Conservation (phyloP, 306 rosid genomes). For the Begonia peltatifolia region DNA sequence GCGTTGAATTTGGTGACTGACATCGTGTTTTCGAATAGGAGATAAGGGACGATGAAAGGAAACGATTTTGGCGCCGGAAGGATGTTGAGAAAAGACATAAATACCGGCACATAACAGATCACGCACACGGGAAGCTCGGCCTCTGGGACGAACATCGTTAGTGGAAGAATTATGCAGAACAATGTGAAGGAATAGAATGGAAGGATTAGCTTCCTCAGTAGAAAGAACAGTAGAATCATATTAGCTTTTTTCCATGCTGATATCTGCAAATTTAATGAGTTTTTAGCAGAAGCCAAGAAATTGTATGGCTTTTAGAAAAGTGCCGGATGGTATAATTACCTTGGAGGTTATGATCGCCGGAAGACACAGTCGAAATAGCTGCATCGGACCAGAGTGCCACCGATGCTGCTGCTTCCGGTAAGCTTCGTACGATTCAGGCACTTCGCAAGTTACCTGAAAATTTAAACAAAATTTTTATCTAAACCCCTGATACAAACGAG, state of each 20-base stretch:
- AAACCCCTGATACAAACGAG: not conserved
- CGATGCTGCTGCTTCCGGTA: slow-evolving; percentile 96
- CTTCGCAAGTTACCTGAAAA: slow-evolving; percentile 79
- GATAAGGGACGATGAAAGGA: slow-evolving; percentile 88
- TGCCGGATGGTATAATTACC: slow-evolving; percentile 26
- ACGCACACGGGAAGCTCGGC: slow-evolving; percentile 95
- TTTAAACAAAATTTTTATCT: not conserved
- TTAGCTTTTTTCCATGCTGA: slow-evolving; percentile 79
- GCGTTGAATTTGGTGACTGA: slow-evolving; percentile 97
- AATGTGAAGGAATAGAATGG: slow-evolving; percentile 92
- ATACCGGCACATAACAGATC: slow-evolving; percentile 79
- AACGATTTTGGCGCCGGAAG: slow-evolving; percentile 90
- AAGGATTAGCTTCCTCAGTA: slow-evolving; percentile 79
- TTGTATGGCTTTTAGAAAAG: slow-evolving; percentile 1
- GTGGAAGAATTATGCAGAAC: slow-evolving; percentile 89
- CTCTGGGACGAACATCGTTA: slow-evolving; percentile 94
- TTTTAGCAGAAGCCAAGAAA: not conserved
- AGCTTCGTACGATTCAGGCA: slow-evolving; percentile 95
- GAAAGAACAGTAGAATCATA: slow-evolving; percentile 73
- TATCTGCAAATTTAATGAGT: slow-evolving; percentile 45
- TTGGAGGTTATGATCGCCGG: slow-evolving; percentile 71
- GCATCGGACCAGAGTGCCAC: slow-evolving; percentile 99
- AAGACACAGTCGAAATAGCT: slow-evolving; percentile 77
- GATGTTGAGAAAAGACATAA: slow-evolving; percentile 81
- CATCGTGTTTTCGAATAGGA: slow-evolving; percentile 89